Evolutionary conservation across 768 basidiomycete species (phyloP), one percentile per base, ranked within the genome.

Genomic region (Phylloporus scabripes): DNA sequence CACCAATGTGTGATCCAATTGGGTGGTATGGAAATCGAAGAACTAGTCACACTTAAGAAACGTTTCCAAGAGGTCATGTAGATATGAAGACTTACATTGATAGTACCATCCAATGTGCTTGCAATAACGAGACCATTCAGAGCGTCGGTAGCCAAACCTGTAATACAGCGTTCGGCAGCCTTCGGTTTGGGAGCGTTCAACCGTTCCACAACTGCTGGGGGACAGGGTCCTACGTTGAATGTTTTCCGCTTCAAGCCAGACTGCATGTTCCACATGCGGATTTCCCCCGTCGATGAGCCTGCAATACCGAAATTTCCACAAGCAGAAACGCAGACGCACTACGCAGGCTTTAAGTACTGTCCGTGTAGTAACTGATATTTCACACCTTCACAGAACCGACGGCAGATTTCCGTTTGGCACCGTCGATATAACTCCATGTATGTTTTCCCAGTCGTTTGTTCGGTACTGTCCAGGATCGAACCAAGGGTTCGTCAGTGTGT

Each of bases 231-330:
- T 20, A 95, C 60, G 52, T 75, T 71, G 64, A 89, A 97, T 1
- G 77, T 74, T 68, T 87, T 89, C 39, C 95, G 77, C 57, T 80
- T 79, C 50, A 93, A 78, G 1, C 96, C 96, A 4, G 89, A 92
- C 67, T 99, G 95, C 83, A 99, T 82, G 63, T 97, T 99, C 87
- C 92, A 98, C 85, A 94, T 85, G 50, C 81, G 67, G 33, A 98
- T 86, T 21, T 75, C 76, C 2, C 90, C 88, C 0, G 80, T 84
- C 2, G 89, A 88, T 1, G 87, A 86, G 21, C 92, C 83, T 4
- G 82, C 91, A 10, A 98, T 66, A 24, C 88, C 91, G 62, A 97
- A 99, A 61, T 98, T 98, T 7, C 96, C 96, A 62, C 96, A 99
- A 0, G 91, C 87, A 4, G 93, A 87, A 17, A 97, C 87, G 54